Evolutionary conservation across 1,139 yeast genomes (phyloP).

Genomic region (Candida sp.): DNA sequence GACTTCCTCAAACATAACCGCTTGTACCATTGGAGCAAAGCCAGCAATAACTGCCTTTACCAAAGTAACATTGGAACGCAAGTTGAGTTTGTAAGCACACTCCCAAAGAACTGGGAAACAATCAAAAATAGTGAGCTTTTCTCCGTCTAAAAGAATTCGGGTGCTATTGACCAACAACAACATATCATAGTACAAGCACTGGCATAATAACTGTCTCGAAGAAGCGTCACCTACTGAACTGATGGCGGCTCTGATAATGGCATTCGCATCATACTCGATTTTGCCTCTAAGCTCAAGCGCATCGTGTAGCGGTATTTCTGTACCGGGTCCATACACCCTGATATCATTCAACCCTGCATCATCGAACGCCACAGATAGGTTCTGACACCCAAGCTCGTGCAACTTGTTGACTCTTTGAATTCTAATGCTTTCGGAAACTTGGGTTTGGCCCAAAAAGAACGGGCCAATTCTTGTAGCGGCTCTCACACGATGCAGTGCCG

Average conservation of each 20-base stretch:
- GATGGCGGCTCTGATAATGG: constrained; percentile 25
- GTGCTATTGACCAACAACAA: constrained; percentile 59
- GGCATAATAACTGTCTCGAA: constrained; percentile 47
- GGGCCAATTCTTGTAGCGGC: constrained; percentile 42
- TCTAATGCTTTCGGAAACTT: constrained; percentile 5
- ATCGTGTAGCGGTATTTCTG: constrained; percentile 26
- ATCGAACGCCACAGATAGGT: constrained; percentile 16
- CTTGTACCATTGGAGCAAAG: constrained; percentile 45
- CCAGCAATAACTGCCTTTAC: constrained; percentile 45
- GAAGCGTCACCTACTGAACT: constrained; percentile 16
- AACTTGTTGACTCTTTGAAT: constrained; percentile 9
- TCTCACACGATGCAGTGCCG: constrained; percentile 43
- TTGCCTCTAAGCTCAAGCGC: constrained; percentile 40
- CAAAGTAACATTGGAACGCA: constrained; percentile 39
- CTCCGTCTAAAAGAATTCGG: constrained; percentile 39
- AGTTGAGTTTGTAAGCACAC: constrained; percentile 31
- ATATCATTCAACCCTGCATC: constrained; percentile 17
- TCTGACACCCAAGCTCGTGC: constrained; percentile 16
- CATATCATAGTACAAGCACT: constrained; percentile 60
- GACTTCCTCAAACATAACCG: constrained; percentile 36
- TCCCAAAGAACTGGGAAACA: constrained; percentile 54
- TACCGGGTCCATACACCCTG: constrained; percentile 18
- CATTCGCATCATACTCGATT: constrained; percentile 31
- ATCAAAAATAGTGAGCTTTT: constrained; percentile 45
- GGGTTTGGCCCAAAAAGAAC: constrained; percentile 13